Base-by-base conservation (phyloP, 2,329 filamentous ascomycete genomes). In the Chaetomium sp. region DNA sequence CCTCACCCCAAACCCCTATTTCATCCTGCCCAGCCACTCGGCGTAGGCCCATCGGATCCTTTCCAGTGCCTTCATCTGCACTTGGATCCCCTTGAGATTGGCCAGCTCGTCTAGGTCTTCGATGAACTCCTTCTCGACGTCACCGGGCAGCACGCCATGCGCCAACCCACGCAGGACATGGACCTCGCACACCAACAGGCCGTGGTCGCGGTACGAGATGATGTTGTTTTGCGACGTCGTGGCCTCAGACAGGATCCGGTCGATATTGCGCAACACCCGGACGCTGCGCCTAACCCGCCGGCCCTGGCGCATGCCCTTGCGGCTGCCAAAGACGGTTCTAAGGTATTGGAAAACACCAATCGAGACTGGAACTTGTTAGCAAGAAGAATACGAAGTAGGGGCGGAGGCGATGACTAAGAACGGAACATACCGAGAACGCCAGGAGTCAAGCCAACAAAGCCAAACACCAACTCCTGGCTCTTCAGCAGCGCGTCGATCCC, bases 401-500 rank as follows among this genome's bases (percentile, higher is more conserved):
- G 35, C 10, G 12, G 19, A 31, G 47, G 13, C 0, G 16, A 35
- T 1, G 25, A 2, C 5, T 1, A 55, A 29, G 8, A n/a, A n/a
- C 47, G 16, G n/a, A 25, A 65, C 69, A 55, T 38, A 72, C 71
- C 71, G 33, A 99, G 80, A n/a, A 98, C 85, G 13, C 95, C 94
- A 0, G 95, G 95, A 0, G 95, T 98, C 29, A 99, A 81, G 6
- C 93, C 93, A 45, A 99, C 89, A 73, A 99, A 97, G n/a, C 92
- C 95, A 78, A 99, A 99, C 27, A 99, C 91, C 56, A 99, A 84
- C 75, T 99, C 94, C 75, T 99, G 95, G 73, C 93, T 97, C 80
- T 95, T 97, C 64, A 99, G 83, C 35, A 99, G 84, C 38, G 92
- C 87, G 80, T 99, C 94, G 69, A 99, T 99, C 21, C 95, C 95